Evolutionary conservation across 495 filamentous ascomycete species (phyloP), one percentile per base, ranked within the genome.

Genomic region (Talaromyces proteolyticus): DNA sequence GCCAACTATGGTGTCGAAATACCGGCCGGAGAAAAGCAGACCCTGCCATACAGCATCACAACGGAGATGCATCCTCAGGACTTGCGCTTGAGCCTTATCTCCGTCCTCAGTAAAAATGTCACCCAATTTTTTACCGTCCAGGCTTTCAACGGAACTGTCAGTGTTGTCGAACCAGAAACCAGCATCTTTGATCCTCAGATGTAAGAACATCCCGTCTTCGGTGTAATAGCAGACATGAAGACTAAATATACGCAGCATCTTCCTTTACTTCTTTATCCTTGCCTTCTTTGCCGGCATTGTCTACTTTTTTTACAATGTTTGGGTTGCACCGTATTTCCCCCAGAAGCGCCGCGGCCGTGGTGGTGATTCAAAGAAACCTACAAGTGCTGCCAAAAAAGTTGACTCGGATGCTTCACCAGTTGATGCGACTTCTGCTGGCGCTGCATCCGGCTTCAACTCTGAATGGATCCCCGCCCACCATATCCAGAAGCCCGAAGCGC

Each of bases 261-360:
- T 98, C 82, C 85, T 98, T 51, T 98, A 97, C 75, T 82, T 95
- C 66, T 81, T 97, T 76, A 89, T 98, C 56, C 68, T 81, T 49
- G 81, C 78, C 50, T 79, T 74, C 60, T 91, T 95, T 64, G 80
- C 64, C 55, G 90, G 85, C 49, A 88, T 86, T 38, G 74, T 82
- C 66, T 96, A 93, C 81, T 96, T 95, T 67, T 91, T 96, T 72
- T 98, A 98, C 78, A 93, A 82, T 67, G 95, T 92, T 62, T 97
- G 91, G 89, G 81, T 98, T 69, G 86, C 90, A 44, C 82, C 89
- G n/a, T 84, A 97, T 61, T 95, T 96, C 81, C 93, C 93, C 22
- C 89, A 96, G 76, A 84, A 90, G 68, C 83, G 82, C 63, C 83
- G 85, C 55, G 80, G 79, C 54, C 86, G 86, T 71, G 73, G 75